Percentiles rank a stretch among this genome's conserved stretches.
These are phyloP conservation scores for Colletotrichum shisoi DNA, from an alignment of 2,329 filamentous ascomycete species.

Conservation along the genomic window DNA sequence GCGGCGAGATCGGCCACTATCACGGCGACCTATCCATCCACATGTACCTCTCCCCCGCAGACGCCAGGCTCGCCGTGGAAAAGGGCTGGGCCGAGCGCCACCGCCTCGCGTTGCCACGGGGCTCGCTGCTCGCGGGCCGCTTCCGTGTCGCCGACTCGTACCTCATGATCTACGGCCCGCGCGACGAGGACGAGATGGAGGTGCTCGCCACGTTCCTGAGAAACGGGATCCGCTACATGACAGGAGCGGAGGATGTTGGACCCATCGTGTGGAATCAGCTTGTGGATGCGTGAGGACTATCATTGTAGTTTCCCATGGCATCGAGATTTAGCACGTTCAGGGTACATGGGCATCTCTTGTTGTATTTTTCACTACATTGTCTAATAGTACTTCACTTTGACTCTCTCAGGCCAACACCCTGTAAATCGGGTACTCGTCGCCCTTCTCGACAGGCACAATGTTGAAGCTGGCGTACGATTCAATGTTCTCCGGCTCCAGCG, in stretches of 20 bases:
- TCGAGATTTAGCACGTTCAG: no score
- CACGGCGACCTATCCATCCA: slow-evolving; percentile 53
- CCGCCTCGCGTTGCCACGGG: slow-evolving; percentile 45
- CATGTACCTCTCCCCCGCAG: slow-evolving; percentile 49
- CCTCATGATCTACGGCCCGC: slow-evolving; percentile 53
- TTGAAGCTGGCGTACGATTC: slow-evolving; percentile 48
- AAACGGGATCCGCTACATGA: slow-evolving; percentile 29
- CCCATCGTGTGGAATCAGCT: slow-evolving; percentile 26
- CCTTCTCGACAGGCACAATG: slow-evolving; percentile 44
- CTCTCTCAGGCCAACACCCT: slow-evolving; percentile 36
- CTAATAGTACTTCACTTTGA: background rate
- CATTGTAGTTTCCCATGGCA: background rate
- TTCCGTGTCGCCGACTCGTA: slow-evolving; percentile 45
- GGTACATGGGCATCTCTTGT: background rate
- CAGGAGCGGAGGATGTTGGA: slow-evolving; percentile 18
- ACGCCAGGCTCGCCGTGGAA: slow-evolving; percentile 48
- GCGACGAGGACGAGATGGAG: slow-evolving; percentile 49
- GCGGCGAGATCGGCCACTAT: slow-evolving; percentile 51
- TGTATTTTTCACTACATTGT: background rate
- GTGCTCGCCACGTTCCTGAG: slow-evolving; percentile 34
- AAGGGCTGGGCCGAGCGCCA: slow-evolving; percentile 54
- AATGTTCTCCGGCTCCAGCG: slow-evolving; percentile 48
- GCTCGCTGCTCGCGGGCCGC: background rate
- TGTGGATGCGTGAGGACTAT: background rate
- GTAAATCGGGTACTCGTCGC: slow-evolving; percentile 47